Base-by-base conservation (phyloP, 2,329 filamentous ascomycete genomes). In the Stagonosporopsis tanaceti region DNA sequence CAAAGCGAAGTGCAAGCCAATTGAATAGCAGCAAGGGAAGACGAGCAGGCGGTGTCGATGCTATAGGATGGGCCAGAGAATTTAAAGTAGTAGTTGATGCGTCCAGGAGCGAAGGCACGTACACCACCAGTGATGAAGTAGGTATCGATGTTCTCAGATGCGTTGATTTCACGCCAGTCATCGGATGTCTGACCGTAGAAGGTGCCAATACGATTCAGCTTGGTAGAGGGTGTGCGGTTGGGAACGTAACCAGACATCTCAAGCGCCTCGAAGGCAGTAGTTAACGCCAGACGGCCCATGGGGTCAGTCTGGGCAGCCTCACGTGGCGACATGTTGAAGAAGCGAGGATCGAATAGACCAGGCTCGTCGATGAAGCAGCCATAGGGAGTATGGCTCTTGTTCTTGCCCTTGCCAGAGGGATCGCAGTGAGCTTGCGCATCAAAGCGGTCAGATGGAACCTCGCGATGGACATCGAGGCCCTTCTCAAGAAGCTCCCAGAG, bases 291-390 rank as follows among this genome's bases (percentile, higher is more conserved):
- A 66, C 91, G 85, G 73, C 92, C 90, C 84, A 92, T 92, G 0
- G 91, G 91, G 72, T 94, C 91, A 1, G 89, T 92, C 71, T 93
- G 89, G 48, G 87, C 85, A 27, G 91, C 91, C 76, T 94, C 90
- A 65, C 89, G 86, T 6, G 90, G 90, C 34, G 90, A 93, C 88
- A 94, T 93, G 76, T 92, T 92, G 84, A 94, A 94, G 78, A 94
- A 93, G 1, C 88, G 83, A n/a, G 89, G 88, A 67, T 94, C 91
- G 69, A 94, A 94, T 45, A 89, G 81, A 53, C 89, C 89, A 0
- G 90, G 90, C 60, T 92, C 85, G 60, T 92, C 87, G 63, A 92
- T 85, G 78, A 87, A 93, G 78, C 89, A 91, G 15, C 90, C 90
- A 66, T 87, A 92, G 3, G 88, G 89, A 1, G 89, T 92, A 75